Evolutionary conservation across 1,284 basidiomycete genomes (phyloP), one percentile per base, ranked within the genome.

Genomic region (Sporisorium exsertum): DNA sequence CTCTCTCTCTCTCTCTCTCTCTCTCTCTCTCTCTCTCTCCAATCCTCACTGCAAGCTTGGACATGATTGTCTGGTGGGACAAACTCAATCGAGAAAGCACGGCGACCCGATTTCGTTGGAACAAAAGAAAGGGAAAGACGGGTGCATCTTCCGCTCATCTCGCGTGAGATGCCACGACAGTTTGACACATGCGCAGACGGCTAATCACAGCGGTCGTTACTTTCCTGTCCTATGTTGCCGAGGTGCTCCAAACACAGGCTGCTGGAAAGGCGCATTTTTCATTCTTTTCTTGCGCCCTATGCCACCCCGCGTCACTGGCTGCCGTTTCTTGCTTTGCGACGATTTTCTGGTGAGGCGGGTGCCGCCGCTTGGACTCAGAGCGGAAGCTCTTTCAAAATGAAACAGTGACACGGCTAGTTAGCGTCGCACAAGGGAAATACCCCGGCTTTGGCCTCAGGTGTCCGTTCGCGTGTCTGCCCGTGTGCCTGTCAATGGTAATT

Each of bases 381-480:
- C n/a, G n/a, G n/a, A n/a, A n/a, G n/a, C 37, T 16, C 40, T 43
- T 43, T 43, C 40, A 43, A 20, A 40, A 40, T 40, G 37, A 40
- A 40, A 8, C n/a, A n/a, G n/a, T n/a, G n/a, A n/a, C n/a, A n/a
- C n/a, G n/a, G n/a, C n/a, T n/a, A n/a, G n/a, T n/a, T n/a, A n/a
- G 40, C 40, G 40, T 6, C 6, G 15, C 8, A 43, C 18, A n/a
- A 18, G 20, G 40, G 35, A 37, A 53, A 42, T 53, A 53, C 52
- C 52, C 52, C 52, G 26, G 52, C 51, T 37, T 53, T 40, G 52
- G 26, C 52, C 33, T n/a, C 35, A n/a, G 59, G 26, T 55, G 24
- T 16, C 37, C 35, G 24, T 50, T 33, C 47, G 35, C 45, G 45
- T 27, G 45, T 32, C 47, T 20, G 52, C 40, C 24, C 35, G 16